Conservation (phyloP, 1,139 yeast species). For the Candida smagusa region DNA sequence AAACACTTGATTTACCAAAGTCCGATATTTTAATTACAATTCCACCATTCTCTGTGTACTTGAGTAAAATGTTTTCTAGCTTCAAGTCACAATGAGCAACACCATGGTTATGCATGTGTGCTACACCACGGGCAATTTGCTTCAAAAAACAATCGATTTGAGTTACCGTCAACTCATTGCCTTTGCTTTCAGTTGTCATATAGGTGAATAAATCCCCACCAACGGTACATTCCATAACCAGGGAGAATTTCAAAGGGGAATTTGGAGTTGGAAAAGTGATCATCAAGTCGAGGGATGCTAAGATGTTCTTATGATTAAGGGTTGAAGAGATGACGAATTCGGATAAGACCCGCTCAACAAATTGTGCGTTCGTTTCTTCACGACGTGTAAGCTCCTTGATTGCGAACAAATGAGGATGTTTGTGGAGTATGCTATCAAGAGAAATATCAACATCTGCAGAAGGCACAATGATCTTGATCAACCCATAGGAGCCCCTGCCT, state of each 20-base stretch:
- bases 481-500: slow-evolving; percentile 86
- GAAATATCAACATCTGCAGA: slow-evolving; percentile 25
- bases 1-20: slow-evolving; percentile 77
- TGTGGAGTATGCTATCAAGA: background rate
- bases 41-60: slow-evolving; percentile 14
- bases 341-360: slow-evolving; percentile 66
- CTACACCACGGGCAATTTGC: slow-evolving; percentile 61
- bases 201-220: slow-evolving; percentile 65
- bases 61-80: slow-evolving; percentile 57
- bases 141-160: slow-evolving; percentile 72
- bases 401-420: slow-evolving; percentile 52
- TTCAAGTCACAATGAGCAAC: slow-evolving; percentile 74
- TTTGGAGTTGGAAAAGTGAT: slow-evolving; percentile 20
- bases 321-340: slow-evolving; percentile 77
- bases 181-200: slow-evolving; percentile 19
- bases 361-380: slow-evolving; percentile 52
- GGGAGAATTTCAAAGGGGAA: slow-evolving; percentile 52
- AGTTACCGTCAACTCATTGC: slow-evolving; percentile 30
- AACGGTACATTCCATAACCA: slow-evolving; percentile 75
- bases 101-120: slow-evolving; percentile 69
- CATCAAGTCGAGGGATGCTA: slow-evolving; percentile 68
- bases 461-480: slow-evolving; percentile 68
- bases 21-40: slow-evolving; percentile 59
- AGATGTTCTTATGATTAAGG: slow-evolving; percentile 65
- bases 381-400: slow-evolving; percentile 59